Evolutionary conservation across 371 early-diverging fungal species (phyloP).

Genomic region (Syncephalastrum racemosum): DNA sequence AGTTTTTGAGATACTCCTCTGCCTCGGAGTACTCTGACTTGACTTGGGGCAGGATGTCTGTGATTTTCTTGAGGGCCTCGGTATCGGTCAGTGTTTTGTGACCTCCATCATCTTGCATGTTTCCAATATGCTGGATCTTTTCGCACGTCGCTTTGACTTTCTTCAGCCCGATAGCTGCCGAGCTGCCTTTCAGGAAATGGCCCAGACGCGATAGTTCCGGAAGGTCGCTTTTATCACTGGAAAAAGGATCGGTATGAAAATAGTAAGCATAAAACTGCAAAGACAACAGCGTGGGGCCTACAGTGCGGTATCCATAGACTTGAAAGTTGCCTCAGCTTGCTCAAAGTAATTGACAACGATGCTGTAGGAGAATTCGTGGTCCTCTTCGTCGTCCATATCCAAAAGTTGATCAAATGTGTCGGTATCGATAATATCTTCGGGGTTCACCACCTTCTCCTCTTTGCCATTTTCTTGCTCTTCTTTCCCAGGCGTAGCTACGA

Average conservation of each 20-base stretch:
- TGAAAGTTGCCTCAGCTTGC: conserved; percentile 72
- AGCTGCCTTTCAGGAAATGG: conserved; percentile 90
- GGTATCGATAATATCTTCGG: conserved; percentile 70
- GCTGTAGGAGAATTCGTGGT: conserved; percentile 68
- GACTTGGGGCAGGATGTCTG: conserved; percentile 55
- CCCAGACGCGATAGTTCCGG: conserved; percentile 73
- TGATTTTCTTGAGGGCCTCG: conserved; percentile 64
- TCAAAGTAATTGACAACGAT: conserved; percentile 74
- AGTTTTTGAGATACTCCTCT: conserved; percentile 67
- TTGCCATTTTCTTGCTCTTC: background rate
- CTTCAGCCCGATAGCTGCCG: conserved; percentile 83
- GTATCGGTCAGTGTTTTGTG: conserved; percentile 47
- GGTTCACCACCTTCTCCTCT: conserved; percentile 21
- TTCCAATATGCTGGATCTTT: conserved; percentile 84
- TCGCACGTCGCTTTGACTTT: conserved; percentile 83
- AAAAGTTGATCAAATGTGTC: conserved; percentile 73
- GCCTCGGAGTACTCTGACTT: conserved; percentile 76
- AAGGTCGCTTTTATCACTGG: conserved; percentile 68
- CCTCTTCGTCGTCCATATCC: conserved; percentile 82
- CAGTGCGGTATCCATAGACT: conserved; percentile 64
- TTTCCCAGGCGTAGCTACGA: too few species aligned
- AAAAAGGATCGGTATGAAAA: conserved; percentile 11
- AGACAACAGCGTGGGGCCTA: background rate
- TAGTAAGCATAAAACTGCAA: too few species aligned
- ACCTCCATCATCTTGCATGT: conserved; percentile 69